A percentile compares a stretch with the other conserved stretches of the same genome.
Conservation (phyloP, 129 eudicot genomes). For the Escallonia herrerae region DNA sequence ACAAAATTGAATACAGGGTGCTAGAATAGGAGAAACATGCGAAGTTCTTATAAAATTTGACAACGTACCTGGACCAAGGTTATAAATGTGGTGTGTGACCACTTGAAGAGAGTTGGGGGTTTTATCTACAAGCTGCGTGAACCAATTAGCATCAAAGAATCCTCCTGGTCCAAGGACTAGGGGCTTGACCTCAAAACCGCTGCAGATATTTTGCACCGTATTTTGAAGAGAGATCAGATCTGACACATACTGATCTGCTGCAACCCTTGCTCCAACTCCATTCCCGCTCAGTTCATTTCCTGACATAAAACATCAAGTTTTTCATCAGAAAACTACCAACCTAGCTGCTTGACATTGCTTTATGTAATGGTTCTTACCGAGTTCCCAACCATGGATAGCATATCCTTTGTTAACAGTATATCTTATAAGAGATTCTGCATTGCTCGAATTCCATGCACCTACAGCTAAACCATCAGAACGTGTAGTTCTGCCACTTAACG, state of each 20-base stretch:
- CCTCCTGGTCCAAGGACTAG: conserved; percentile 83
- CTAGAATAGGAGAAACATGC: background rate
- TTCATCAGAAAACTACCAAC: background rate
- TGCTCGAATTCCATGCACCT: conserved; percentile 73
- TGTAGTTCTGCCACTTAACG: conserved; percentile 39
- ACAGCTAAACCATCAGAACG: conserved; percentile 23
- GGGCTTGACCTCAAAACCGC: conserved; percentile 40
- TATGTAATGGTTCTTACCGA: conserved; percentile 37
- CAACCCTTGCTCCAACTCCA: conserved; percentile 54
- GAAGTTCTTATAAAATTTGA: conserved; percentile 4
- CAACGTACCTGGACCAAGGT: conserved; percentile 75
- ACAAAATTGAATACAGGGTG: background rate
- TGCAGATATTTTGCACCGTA: conserved; percentile 44
- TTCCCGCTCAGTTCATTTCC: conserved; percentile 81
- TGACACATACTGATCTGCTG: conserved; percentile 55
- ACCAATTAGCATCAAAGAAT: conserved; percentile 67
- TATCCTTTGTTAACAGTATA: conserved; percentile 51
- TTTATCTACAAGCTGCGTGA: conserved; percentile 30
- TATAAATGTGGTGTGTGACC: conserved; percentile 71
- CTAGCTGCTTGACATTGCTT: background rate
- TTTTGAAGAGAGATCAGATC: conserved; percentile 45
- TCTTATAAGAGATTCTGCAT: conserved; percentile 49
- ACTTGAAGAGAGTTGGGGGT: conserved; percentile 59
- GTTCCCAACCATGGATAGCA: conserved; percentile 74
- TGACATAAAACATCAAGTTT: conserved; percentile 4